Evolutionary conservation across 2,329 filamentous ascomycete genomes (phyloP).

Genomic region (Sphaerulina musiva): DNA sequence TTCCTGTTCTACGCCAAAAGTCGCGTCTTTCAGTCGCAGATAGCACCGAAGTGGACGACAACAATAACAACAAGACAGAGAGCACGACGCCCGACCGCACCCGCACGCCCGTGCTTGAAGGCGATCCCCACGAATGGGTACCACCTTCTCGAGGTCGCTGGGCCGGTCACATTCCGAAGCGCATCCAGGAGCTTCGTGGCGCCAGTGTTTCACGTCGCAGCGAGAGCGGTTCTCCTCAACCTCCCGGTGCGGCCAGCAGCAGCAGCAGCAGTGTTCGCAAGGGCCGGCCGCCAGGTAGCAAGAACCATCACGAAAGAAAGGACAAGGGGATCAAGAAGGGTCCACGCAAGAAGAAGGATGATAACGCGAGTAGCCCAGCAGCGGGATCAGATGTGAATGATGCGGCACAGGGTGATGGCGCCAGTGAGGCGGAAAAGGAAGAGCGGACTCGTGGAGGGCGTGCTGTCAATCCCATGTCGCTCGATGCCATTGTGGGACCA

Average conservation of each 20-base stretch:
- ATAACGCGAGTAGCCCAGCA: not conserved
- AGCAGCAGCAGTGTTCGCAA: constrained; percentile 23
- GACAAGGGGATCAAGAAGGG: constrained; percentile 47
- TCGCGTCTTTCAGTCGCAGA: constrained; percentile 16
- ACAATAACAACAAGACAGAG: constrained; percentile 7
- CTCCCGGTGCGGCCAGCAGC: constrained; percentile 5
- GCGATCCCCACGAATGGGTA: constrained; percentile 19
- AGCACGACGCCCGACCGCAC: constrained; percentile 24
- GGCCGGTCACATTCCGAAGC: constrained; percentile 33
- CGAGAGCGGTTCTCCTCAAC: constrained; percentile 17
- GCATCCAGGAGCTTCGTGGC: constrained; percentile 44
- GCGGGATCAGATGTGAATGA: not conserved
- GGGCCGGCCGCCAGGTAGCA: constrained; percentile 41
- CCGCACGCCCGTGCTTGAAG: constrained; percentile 13
- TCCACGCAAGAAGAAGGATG: constrained; percentile 32
- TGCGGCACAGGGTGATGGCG: not conserved
- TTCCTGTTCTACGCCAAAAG: constrained; percentile 24
- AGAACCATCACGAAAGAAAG: constrained; percentile 41
- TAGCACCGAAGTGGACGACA: constrained; percentile 9
- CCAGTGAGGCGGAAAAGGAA: not conserved
- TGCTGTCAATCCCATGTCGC: constrained; percentile 7
- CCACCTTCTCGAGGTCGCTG: constrained; percentile 28
- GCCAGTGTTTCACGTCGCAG: constrained; percentile 31
- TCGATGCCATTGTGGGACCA: constrained; percentile 1
- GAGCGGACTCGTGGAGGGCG: not conserved